Percentiles rank a stretch among this genome's conserved stretches.
Conservation (phyloP, 768 basidiomycete genomes). For the Mycena maculata region DNA sequence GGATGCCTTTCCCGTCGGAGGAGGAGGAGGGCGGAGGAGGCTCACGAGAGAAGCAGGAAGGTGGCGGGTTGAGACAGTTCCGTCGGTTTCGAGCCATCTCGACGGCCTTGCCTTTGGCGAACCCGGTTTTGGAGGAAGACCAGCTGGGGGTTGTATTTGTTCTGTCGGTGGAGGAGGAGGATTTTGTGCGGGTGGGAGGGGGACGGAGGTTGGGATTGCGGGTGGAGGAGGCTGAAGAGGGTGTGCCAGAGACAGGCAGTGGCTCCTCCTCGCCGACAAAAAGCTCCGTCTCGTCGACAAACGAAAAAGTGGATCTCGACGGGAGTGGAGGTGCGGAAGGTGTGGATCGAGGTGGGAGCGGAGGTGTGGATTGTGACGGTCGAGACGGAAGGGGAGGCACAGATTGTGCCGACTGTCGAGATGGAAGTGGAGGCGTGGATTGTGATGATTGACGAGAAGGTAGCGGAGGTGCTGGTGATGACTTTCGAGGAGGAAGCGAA, state of each 20-base stretch:
- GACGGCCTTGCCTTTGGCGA: slow-evolving; percentile 29
- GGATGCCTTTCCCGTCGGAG: slow-evolving; percentile 16
- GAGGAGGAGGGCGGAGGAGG: slow-evolving; percentile 7
- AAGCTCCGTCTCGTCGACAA: slow-evolving; percentile 24
- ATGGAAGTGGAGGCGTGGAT: slow-evolving; percentile 22
- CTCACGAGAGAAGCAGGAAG: slow-evolving; percentile 22
- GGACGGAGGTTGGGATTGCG: slow-evolving; percentile 28
- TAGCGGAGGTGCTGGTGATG: slow-evolving; percentile 22
- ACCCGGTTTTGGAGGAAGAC: slow-evolving; percentile 28
- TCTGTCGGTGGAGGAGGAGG: slow-evolving; percentile 23
- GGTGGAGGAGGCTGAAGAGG: slow-evolving; percentile 22
- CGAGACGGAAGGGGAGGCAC: neutral
- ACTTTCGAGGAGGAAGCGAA: slow-evolving; percentile 19
- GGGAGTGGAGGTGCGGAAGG: slow-evolving; percentile 21
- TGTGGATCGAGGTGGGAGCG: slow-evolving; percentile 26
- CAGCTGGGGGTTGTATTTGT: slow-evolving; percentile 7
- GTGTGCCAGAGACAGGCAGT: slow-evolving; percentile 4
- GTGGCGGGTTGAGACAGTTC: slow-evolving; percentile 28
- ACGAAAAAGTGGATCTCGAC: slow-evolving; percentile 19
- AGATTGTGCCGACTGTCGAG: slow-evolving; percentile 21
- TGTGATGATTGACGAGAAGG: slow-evolving; percentile 23
- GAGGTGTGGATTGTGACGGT: slow-evolving; percentile 19
- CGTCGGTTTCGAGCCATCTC: slow-evolving; percentile 28
- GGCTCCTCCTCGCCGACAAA: slow-evolving; percentile 20
- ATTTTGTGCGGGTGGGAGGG: slow-evolving; percentile 26